Conservation (phyloP, 345 rosid species). For the Boechera retrofracta region DNA sequence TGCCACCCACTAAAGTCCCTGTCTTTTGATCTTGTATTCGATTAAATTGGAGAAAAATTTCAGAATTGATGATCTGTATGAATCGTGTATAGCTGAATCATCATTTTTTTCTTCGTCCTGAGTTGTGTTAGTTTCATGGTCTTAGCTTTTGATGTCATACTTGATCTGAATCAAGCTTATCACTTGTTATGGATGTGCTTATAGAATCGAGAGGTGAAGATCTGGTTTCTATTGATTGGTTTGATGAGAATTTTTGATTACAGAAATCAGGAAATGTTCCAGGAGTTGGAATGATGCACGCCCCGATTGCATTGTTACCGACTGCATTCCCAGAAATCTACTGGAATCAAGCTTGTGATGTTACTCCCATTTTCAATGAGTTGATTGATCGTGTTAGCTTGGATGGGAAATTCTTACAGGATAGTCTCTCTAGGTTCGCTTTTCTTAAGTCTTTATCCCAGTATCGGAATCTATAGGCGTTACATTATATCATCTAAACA, state of each 20-base stretch:
- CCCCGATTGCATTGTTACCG: constrained; percentile 87
- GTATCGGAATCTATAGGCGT: neutral
- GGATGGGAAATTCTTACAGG: constrained; percentile 87
- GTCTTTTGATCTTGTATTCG: constrained; percentile 1
- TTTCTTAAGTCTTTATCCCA: neutral
- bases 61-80: neutral
- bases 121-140: neutral
- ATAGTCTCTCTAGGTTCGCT: constrained; percentile 73
- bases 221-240: neutral
- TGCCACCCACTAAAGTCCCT: constrained; percentile 3
- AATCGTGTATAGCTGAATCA: constrained; percentile 8
- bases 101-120: neutral
- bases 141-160: too few relatives aligned
- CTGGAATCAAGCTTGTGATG: constrained; percentile 85
- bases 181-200: constrained; percentile 16
- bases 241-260: constrained; percentile 22
- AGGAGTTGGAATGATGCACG: constrained; percentile 94
- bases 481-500: constrained; percentile 4
- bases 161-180: constrained; percentile 21
- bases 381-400: constrained; percentile 94
- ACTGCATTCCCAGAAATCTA: constrained; percentile 67
- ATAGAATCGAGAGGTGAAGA: neutral
- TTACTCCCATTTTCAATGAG: constrained; percentile 92
- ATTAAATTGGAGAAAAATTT: neutral
- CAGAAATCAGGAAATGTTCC: constrained; percentile 90